These are phyloP conservation scores for Rhynchosporium agropyri DNA, from an alignment of 2,329 filamentous ascomycete species.

Conservation along the genomic window DNA sequence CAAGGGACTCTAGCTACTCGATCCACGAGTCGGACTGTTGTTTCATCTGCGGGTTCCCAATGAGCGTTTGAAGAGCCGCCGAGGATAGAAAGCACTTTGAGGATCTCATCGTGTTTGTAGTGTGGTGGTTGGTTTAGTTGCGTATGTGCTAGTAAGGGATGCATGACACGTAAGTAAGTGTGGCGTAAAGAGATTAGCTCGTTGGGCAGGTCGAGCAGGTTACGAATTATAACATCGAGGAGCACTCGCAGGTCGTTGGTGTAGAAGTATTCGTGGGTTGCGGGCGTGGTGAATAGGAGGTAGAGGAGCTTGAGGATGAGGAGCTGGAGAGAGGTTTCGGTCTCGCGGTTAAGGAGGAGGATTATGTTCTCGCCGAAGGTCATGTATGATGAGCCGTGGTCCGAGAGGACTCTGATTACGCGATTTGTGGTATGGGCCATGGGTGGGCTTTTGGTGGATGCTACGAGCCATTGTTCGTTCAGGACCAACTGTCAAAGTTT, in stretches of 20 bases:
- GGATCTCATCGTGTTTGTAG: conserved; percentile 88
- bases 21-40: conserved; percentile 74
- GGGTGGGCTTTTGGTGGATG: conserved; percentile 52
- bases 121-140: conserved; percentile 84
- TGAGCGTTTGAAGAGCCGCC: conserved; percentile 68
- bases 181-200: conserved; percentile 79
- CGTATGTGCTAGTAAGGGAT: conserved; percentile 87
- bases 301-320: conserved; percentile 97
- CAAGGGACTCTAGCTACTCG: conserved; percentile 75
- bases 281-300: conserved; percentile 87
- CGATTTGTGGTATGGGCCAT: conserved; percentile 67
- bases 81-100: conserved; percentile 74
- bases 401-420: conserved; percentile 86
- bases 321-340: conserved; percentile 89
- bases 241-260: conserved; percentile 95
- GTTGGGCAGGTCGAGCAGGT: conserved; percentile 91
- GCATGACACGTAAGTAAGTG: conserved; percentile 91
- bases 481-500: conserved; percentile 72
- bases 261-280: conserved; percentile 97
- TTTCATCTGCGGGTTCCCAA: conserved; percentile 80
- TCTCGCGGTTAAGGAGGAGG: conserved; percentile 89
- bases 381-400: conserved; percentile 78
- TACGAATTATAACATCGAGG: conserved; percentile 93
- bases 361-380: conserved; percentile 99
- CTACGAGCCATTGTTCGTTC: conserved; percentile 98